Evolutionary conservation across 371 early-diverging fungal genomes (phyloP), one percentile per base, ranked within the genome.

Genomic region (Circinella umbellata): DNA sequence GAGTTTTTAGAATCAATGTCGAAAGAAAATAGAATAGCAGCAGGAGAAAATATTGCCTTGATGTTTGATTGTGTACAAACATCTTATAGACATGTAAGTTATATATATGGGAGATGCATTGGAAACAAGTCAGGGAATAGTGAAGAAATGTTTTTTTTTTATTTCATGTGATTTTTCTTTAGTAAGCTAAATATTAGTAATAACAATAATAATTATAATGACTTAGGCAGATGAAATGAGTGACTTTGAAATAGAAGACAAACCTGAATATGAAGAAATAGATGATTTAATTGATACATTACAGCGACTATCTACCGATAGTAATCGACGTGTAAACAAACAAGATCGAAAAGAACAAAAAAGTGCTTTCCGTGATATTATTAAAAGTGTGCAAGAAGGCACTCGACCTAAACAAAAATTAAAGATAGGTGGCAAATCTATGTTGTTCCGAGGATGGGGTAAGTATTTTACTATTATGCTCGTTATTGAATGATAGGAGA

Each of bases 11-110:
- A 86, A 9, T 84, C 86, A 27, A 73, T 84, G 4, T 69, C 79
- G 13, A 85, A 90, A 35, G 89, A 88, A 11, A 86, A 89, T 8
- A 86, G 93, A 7, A 84, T 92, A 3, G 88, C 90, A 13, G 84
- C 89, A 4, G 92, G 91, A 34, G 90, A 92, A 81, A 88, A 91
- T 74, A 85, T 91, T 74, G 93, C 92, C 0, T 73, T 92, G 49
- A 82, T 91, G 81, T 84, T 91, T 62, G 89, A 88, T 69, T 80
- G 73, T 61, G 63, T 72, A 3, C 49, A 74, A 54, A 55, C 38
- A 35, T 49, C 53, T 36, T 14, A 64, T 27, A 49, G 17, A 34
- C 13, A 64, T 51, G 65, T 46, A 36, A 53, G 8, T 18, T 64
- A 3, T 47, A 4, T 27, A 15, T 42, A 11, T 42, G 11, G 3